Conservation (phyloP, 2,329 filamentous ascomycete species). For the Lachnellula cervina region DNA sequence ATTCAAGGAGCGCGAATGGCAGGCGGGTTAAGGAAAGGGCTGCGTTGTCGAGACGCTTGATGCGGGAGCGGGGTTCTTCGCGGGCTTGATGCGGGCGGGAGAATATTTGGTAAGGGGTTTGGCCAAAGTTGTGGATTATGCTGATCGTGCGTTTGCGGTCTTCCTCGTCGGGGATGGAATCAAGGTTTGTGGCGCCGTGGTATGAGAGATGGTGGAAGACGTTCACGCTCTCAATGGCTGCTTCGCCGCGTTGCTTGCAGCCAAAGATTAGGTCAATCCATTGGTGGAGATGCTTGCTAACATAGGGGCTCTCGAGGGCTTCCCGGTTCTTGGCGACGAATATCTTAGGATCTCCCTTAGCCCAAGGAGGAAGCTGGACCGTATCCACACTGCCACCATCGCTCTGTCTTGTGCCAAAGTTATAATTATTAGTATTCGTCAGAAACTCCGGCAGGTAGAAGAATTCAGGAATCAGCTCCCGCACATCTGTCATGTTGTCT, state of each 20-base stretch:
- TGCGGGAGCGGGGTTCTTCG: constrained; percentile 61
- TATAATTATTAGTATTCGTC: constrained; percentile 88
- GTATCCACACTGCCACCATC: constrained; percentile 75
- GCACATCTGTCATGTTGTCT: constrained; percentile 88
- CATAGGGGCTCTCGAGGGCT: constrained; percentile 87
- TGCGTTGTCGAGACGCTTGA: constrained; percentile 69
- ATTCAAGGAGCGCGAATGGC: constrained; percentile 69
- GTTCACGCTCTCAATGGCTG: constrained; percentile 85
- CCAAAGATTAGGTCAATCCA: constrained; percentile 98
- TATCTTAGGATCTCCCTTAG: constrained; percentile 90
- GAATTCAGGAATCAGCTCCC: constrained; percentile 94
- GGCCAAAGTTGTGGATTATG: constrained; percentile 97
- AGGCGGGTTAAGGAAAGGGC: constrained; percentile 72
- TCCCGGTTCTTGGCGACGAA: constrained; percentile 96
- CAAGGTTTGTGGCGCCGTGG: constrained; percentile 85
- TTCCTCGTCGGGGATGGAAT: constrained; percentile 77
- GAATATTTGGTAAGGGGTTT: constrained; percentile 95
- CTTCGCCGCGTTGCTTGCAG: constrained; percentile 87
- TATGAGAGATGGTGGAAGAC: constrained; percentile 97
- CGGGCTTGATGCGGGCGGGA: constrained; percentile 71
- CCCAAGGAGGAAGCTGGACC: constrained; percentile 90
- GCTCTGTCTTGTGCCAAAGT: constrained; percentile 85
- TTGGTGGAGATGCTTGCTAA: constrained; percentile 81
- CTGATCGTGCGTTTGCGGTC: constrained; percentile 60
- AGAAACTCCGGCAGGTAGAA: constrained; percentile 95